Percentiles rank a stretch among this genome's conserved stretches.
Conservation (phyloP, 441 rosid species). For the Brassica hybrid region DNA sequence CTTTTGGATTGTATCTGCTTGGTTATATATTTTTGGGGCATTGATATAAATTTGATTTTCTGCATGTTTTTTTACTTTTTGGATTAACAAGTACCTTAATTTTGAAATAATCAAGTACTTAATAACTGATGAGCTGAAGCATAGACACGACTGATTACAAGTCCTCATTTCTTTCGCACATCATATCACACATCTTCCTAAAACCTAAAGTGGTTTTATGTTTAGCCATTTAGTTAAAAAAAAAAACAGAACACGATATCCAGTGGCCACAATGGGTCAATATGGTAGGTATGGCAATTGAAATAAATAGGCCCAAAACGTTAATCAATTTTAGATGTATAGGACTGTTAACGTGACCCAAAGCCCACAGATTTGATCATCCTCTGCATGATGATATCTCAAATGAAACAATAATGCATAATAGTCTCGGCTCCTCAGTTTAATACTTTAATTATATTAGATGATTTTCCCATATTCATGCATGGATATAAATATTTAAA, state of each 20-base stretch:
- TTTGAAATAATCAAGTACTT: too few relatives aligned
- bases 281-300: background rate
- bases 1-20: too few relatives aligned
- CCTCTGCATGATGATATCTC: background rate
- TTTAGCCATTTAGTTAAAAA: background rate
- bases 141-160: background rate
- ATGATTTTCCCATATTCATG: too few relatives aligned
- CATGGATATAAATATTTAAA: too few relatives aligned
- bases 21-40: too few relatives aligned
- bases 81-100: too few relatives aligned
- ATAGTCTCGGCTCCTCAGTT: background rate
- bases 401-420: background rate
- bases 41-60: too few relatives aligned
- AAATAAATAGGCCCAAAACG: background rate
- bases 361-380: background rate
- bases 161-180: background rate
- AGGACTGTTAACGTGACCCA: background rate
- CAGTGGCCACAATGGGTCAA: background rate
- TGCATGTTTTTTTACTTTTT: too few relatives aligned
- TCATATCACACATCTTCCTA: background rate
- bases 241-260: background rate
- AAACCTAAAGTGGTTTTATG: background rate
- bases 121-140: background rate
- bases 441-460: too few relatives aligned
- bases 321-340: background rate